Base-by-base conservation (phyloP, 1,284 basidiomycete genomes). In the Tetrapyrgos nigripes region DNA sequence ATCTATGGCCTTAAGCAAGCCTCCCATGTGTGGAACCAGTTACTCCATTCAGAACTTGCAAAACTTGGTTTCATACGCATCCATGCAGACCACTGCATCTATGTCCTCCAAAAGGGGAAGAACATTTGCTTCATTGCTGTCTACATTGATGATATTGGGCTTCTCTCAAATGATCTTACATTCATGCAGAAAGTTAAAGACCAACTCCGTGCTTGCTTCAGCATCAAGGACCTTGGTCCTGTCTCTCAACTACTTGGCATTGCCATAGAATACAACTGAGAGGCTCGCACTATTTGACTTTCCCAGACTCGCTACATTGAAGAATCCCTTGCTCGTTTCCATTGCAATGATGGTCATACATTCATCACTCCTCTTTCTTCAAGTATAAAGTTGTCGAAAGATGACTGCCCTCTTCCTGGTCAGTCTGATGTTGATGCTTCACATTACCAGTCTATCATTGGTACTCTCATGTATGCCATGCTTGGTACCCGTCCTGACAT, bases 1-100 rank as follows among this genome's bases (percentile, higher is more conserved):
- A 53, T 77, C 17, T 79, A 80, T 63, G 75, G 79, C 2, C 66
- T 80, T 3, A 70, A 73, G 55, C 77, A 79, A 55, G 72, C 78
- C 1, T 73, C 72, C 0, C 63, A 65, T 10, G 60, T 68, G 13
- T 80, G 73, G 68, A 72, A 78, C 44, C 49, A 64, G 28, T 59
- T 71, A 9, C 59, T 77, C 8, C 43, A 66, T 27, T 35, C 45
- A 1, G 50, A 65, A 5, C 57, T 77, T 21, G 50, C 50, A 1
- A 37, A 58, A 3, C 44, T 74, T 2, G 72, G 70, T 4, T 68
- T 71, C 44, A 45, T 43, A 3, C 60, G 64, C 17, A 60, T 60
- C 5, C 13, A 31, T 0, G 58, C 60, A 1, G 69, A 70, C 50
- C 67, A 63, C 19, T 69, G 67, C 52, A 60, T 72, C 21, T 70